These are phyloP conservation scores for Perilla frutescens DNA, from an alignment of 257 asterid species.

Conservation along the genomic window DNA sequence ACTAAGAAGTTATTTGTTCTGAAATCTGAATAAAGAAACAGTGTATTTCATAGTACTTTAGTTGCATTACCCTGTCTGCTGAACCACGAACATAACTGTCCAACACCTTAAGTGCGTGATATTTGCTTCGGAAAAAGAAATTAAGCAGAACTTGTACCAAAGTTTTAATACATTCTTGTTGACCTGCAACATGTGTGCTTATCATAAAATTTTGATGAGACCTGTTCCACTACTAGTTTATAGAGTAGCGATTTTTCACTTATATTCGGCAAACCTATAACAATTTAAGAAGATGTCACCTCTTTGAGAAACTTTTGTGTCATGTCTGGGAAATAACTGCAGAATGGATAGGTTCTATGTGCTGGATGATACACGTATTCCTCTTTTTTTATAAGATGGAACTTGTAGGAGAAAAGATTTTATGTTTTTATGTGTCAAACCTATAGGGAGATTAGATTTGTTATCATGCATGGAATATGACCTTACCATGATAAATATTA, in stretches of 20 bases:
- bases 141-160: slow-evolving; percentile 4
- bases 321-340: too few relatives aligned
- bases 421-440: slow-evolving; percentile 1
- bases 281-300: background rate
- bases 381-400: background rate
- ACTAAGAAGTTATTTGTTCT: slow-evolving; percentile 14
- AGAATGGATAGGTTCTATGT: background rate
- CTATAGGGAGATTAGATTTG: slow-evolving; percentile 3
- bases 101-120: slow-evolving; percentile 17
- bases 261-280: background rate
- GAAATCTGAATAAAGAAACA: slow-evolving; percentile 1
- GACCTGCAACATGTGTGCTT: background rate
- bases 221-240: slow-evolving; percentile 10
- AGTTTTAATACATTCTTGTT: slow-evolving; percentile 12
- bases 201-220: background rate
- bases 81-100: too few relatives aligned
- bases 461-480: slow-evolving; percentile 12
- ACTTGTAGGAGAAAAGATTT: background rate
- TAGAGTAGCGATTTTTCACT: slow-evolving; percentile 16
- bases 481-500: background rate
- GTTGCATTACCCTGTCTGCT: slow-evolving; percentile 18
- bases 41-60: slow-evolving; percentile 4
- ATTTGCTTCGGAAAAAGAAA: slow-evolving; percentile 14
- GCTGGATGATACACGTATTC: background rate
- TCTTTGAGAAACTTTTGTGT: background rate